These are phyloP conservation scores for Verticillium tricorpus DNA, from an alignment of 2,329 filamentous ascomycete genomes.

Conservation along the genomic window DNA sequence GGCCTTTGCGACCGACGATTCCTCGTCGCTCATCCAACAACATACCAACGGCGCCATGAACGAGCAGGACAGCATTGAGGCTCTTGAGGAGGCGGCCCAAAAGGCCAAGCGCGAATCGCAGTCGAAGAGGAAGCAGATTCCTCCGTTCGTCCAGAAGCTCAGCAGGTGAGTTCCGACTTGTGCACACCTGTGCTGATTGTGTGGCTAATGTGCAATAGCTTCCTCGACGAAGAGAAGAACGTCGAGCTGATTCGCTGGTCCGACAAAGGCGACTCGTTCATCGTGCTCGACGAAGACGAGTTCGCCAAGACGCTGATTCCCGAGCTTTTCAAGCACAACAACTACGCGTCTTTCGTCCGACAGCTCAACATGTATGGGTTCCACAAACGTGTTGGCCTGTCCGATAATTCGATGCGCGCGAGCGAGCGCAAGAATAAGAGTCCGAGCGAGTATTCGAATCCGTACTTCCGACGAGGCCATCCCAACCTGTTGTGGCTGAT, in stretches of 20 bases:
- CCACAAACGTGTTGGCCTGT: slow-evolving; percentile 89
- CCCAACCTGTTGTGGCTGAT: slow-evolving; percentile 94
- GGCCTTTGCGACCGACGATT: slow-evolving; percentile 38
- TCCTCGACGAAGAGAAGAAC: slow-evolving; percentile 88
- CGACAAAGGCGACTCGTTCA: slow-evolving; percentile 91
- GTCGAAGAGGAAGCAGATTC: slow-evolving; percentile 89
- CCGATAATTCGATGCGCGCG: slow-evolving; percentile 95
- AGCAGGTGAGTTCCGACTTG: slow-evolving; percentile 66
- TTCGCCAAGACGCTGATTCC: slow-evolving; percentile 96
- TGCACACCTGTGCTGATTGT: background rate
- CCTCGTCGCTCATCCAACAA: slow-evolving; percentile 26
- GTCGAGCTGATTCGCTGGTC: slow-evolving; percentile 97
- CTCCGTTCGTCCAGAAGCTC: slow-evolving; percentile 95
- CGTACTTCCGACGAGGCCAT: slow-evolving; percentile 89
- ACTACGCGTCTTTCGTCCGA: slow-evolving; percentile 93
- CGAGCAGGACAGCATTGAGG: slow-evolving; percentile 69
- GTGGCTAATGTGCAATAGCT: slow-evolving; percentile 48
- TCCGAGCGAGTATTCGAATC: slow-evolving; percentile 96
- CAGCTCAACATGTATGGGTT: slow-evolving; percentile 98
- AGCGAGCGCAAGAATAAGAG: slow-evolving; percentile 97
- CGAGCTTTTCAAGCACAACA: slow-evolving; percentile 98
- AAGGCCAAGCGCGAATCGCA: slow-evolving; percentile 84
- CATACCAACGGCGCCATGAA: slow-evolving; percentile 21
- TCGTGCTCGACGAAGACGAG: slow-evolving; percentile 94
- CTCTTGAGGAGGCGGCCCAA: slow-evolving; percentile 73